Conservation (phyloP, 2,329 filamentous ascomycete genomes). For the Diaporthe ilicicola region DNA sequence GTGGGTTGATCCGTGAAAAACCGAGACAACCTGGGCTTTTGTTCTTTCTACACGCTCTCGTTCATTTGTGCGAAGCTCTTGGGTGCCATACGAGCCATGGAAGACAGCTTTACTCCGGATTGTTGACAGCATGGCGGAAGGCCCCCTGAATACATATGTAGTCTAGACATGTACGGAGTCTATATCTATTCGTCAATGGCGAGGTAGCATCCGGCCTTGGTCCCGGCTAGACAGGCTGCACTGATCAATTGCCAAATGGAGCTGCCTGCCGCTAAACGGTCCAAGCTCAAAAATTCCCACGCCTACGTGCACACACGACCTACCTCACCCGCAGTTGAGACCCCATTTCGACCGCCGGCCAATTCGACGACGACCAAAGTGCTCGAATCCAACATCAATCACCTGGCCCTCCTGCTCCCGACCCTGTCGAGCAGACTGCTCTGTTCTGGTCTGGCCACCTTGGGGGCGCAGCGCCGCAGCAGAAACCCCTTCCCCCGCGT, state of each 20-base stretch:
- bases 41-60: neutral
- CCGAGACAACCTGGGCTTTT: neutral
- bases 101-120: neutral
- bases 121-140: neutral
- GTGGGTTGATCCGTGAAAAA: neutral
- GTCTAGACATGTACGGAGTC: neutral
- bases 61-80: neutral
- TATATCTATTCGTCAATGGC: neutral
- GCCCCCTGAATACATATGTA: neutral
- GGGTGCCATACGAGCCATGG: neutral
- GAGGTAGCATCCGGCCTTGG: conserved; percentile 1
- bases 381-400: neutral
- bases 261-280: conserved; percentile 20
- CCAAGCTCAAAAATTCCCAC: conserved; percentile 34
- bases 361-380: conserved; percentile 2
- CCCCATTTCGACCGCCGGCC: neutral
- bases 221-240: neutral
- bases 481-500: conserved; percentile 3
- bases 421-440: neutral
- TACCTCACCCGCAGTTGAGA: neutral
- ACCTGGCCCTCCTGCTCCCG: neutral
- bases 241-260: conserved; percentile 8
- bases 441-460: neutral
- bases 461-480: neutral
- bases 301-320: neutral